These are phyloP conservation scores for Dianthus caryophyllus DNA, from an alignment of 148 eudicot genomes.

Conservation along the genomic window DNA sequence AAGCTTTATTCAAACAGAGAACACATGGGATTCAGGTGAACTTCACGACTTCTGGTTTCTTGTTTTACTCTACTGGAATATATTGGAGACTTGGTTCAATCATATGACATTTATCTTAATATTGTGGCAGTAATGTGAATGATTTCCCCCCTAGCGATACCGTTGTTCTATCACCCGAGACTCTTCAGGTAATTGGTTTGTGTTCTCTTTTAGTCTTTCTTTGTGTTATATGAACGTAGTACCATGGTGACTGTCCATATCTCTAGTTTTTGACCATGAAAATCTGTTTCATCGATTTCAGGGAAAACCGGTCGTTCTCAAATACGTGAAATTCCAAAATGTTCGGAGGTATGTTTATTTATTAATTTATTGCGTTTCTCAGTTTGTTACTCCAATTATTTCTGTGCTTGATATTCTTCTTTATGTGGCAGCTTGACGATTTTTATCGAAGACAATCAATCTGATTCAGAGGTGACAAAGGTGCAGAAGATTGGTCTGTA, in stretches of 20 bases:
- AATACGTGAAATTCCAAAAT: slow-evolving; percentile 97
- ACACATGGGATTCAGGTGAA: slow-evolving; percentile 95
- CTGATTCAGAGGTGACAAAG: slow-evolving; percentile 71
- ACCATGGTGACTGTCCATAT: not conserved
- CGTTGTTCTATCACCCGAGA: slow-evolving; percentile 52
- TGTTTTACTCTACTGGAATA: not conserved
- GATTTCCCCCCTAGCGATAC: slow-evolving; percentile 95
- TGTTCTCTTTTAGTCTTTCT: not conserved
- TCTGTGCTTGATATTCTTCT: slow-evolving; percentile 17
- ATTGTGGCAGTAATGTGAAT: slow-evolving; percentile 73
- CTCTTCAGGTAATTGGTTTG: slow-evolving; percentile 50
- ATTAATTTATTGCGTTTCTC: not conserved
- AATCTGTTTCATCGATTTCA: slow-evolving; percentile 24
- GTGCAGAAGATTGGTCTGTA: slow-evolving; percentile 75
- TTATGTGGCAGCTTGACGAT: slow-evolving; percentile 74
- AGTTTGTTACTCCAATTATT: not conserved
- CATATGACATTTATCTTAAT: slow-evolving; percentile 18
- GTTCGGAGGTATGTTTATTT: slow-evolving; percentile 71
- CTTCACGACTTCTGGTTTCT: slow-evolving; percentile 13
- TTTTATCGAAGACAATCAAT: slow-evolving; percentile 94
- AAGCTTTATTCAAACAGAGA: slow-evolving; percentile 89
- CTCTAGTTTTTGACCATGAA: not conserved
- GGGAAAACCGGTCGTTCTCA: slow-evolving; percentile 82
- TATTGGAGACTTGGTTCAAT: not conserved
- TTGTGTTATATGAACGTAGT: not conserved